phyloP scores from a whole-genome alignment of 2,329 filamentous ascomycete genomes.

The Xylariales sp. region DNA sequence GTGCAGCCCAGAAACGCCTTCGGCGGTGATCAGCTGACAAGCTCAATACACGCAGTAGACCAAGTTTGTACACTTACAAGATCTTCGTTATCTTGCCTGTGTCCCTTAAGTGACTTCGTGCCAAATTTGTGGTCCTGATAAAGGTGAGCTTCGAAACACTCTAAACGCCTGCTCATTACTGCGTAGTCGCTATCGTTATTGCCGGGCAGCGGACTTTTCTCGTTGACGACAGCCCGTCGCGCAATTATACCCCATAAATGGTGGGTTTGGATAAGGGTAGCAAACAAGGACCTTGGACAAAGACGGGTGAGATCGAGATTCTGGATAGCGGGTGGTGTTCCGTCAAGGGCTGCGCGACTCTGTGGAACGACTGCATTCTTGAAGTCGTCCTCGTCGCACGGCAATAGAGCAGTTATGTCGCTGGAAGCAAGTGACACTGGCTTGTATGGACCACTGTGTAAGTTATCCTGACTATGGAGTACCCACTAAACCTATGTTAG shows the following conservation, averaged over 20 bases:
- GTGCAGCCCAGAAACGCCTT: constrained; percentile 52
- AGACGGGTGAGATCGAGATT: constrained; percentile 39
- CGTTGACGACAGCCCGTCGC: constrained; percentile 41
- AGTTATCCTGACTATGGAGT: constrained; percentile 54
- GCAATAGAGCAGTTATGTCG: constrained; percentile 51
- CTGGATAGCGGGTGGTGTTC: constrained; percentile 44
- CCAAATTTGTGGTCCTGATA: constrained; percentile 46
- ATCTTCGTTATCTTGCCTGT: constrained; percentile 45
- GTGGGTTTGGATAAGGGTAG: constrained; percentile 50
- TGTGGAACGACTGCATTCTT: constrained; percentile 40
- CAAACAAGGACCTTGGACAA: constrained; percentile 47
- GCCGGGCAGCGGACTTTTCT: constrained; percentile 40
- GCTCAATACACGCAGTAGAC: background rate
- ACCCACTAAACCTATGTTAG: constrained; percentile 44
- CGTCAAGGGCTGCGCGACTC: constrained; percentile 48
- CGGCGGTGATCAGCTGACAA: background rate
- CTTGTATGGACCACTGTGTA: constrained; percentile 48
- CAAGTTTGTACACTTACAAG: constrained; percentile 31
- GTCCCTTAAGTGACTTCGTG: constrained; percentile 34
- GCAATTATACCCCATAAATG: constrained; percentile 50
- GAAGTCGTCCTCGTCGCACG: constrained; percentile 49
- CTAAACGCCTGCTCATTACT: constrained; percentile 36
- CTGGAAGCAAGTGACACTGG: constrained; percentile 46
- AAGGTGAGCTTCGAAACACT: constrained; percentile 44
- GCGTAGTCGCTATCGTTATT: constrained; percentile 44